Evolutionary conservation across 768 basidiomycete species (phyloP).

Genomic region (Leccinum aurantiacum): DNA sequence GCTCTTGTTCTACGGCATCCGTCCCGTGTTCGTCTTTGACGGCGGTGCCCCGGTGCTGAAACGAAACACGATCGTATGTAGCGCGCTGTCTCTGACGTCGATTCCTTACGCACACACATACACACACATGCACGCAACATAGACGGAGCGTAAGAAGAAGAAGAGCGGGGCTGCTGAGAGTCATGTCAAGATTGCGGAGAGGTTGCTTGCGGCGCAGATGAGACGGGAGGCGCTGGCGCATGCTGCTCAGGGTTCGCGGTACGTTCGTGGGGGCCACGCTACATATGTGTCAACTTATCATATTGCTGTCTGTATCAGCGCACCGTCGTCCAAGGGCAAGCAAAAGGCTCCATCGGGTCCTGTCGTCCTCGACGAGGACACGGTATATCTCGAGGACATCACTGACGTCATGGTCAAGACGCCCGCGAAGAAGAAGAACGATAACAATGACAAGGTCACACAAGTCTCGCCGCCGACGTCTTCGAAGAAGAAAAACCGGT

Average conservation of each 20-base stretch:
- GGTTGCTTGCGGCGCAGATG: constrained; percentile 90
- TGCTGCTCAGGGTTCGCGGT: constrained; percentile 46
- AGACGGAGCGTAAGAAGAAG: constrained; percentile 88
- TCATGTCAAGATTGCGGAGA: constrained; percentile 86
- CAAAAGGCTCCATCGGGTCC: constrained; percentile 45
- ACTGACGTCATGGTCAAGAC: constrained; percentile 54
- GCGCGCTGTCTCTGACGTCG: not conserved
- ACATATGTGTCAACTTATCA: not conserved
- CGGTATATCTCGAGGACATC: constrained; percentile 89
- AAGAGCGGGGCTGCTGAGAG: constrained; percentile 87
- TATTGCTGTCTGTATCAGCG: not conserved
- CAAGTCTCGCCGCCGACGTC: constrained; percentile 43
- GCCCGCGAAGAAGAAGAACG: constrained; percentile 36
- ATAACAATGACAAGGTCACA: not conserved
- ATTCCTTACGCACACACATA: not conserved
- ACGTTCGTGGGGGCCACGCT: constrained; percentile 16
- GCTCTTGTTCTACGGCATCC: constrained; percentile 94
- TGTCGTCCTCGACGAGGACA: constrained; percentile 63
- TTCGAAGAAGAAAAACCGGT: constrained; percentile 60
- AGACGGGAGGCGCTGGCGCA: constrained; percentile 83
- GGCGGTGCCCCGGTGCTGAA: constrained; percentile 94
- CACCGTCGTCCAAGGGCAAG: constrained; percentile 41
- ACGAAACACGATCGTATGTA: constrained; percentile 78
- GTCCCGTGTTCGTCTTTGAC: constrained; percentile 98
- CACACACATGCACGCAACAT: not conserved